These are phyloP conservation scores for Sarocladium strictum DNA, from an alignment of 2,329 filamentous ascomycete genomes.

Conservation along the genomic window DNA sequence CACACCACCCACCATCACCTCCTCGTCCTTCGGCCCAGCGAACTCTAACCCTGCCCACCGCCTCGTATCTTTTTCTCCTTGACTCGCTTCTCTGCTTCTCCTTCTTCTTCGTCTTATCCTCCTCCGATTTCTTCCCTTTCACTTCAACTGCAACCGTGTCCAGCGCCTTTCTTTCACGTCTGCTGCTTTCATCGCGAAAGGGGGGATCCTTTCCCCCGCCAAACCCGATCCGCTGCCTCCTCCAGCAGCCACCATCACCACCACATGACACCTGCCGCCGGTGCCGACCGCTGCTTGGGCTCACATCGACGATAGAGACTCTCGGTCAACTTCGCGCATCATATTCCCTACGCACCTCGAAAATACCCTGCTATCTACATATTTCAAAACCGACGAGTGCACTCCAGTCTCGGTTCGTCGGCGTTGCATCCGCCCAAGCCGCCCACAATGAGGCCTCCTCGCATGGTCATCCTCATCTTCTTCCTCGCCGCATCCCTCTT, in stretches of 20 bases:
- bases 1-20: neutral
- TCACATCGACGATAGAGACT: neutral
- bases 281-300: neutral
- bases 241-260: slow-evolving; percentile 1
- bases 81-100: neutral
- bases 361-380: neutral
- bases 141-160: neutral
- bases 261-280: slow-evolving; percentile 4
- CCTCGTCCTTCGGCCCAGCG: neutral
- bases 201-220: slow-evolving; percentile 6
- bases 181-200: slow-evolving; percentile 9
- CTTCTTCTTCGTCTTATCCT: neutral
- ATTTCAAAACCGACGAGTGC: neutral
- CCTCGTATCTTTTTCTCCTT: neutral
- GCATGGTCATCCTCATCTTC: slow-evolving; percentile 47
- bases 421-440: slow-evolving; percentile 3
- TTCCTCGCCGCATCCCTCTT: slow-evolving; percentile 49
- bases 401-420: neutral
- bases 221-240: neutral
- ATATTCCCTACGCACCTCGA: neutral
- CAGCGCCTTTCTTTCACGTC: neutral
- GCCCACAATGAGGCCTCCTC: slow-evolving; percentile 47
- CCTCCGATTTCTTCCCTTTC: neutral
- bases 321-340: neutral
- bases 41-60: slow-evolving; percentile 5